Evolutionary conservation across 2,329 filamentous ascomycete genomes (phyloP), one percentile per base, ranked within the genome.

Genomic region (Calonectria pteridis): DNA sequence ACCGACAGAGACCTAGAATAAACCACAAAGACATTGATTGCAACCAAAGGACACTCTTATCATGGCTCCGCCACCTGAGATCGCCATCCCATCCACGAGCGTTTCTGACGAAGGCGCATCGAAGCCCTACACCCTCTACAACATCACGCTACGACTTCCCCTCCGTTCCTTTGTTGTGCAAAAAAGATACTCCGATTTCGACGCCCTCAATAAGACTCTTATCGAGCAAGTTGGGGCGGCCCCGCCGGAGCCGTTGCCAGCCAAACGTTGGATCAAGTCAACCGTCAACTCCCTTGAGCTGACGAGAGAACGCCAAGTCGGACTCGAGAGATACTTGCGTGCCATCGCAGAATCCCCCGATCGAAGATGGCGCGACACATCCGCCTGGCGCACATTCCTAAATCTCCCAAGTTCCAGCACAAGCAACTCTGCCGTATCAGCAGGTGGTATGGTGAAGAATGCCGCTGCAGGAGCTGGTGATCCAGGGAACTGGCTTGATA

Each of bases 181-280:
- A 80, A 96, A 96, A 84, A 93, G 94, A 79, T 97, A 96, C 87
- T 95, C 93, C 67, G 94, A 97, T 82, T 97, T 97, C 81, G 86
- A 87, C 69, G 83, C 88, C 59, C 91, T 97, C 20, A 91, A 97
- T 85, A 83, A 87, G 35, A 85, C 89, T 5, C 89, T 97, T 11
- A 87, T 88, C 26, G 85, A 89, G 50, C 86, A 91, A 64, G 89
- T 93, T 71, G 91, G 92, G 78, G 81, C 87, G 28, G 83, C 93
- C 26, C 94, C 94, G 10, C 94, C 94, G 0, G 86, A 87, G 1
- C 86, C 93, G 0, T 87, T 96, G 2, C 94, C 94, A 0, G 86
- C 86, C 18, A 97, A 97, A 82, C 92, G 92, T 59, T 97, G 94
- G 94, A 91, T 96, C 81, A 91, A 93, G 73, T 92, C 91, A 13